These are phyloP conservation scores for Cystofilobasidium bisporidii DNA, from an alignment of 768 basidiomycete genomes.

Conservation along the genomic window DNA sequence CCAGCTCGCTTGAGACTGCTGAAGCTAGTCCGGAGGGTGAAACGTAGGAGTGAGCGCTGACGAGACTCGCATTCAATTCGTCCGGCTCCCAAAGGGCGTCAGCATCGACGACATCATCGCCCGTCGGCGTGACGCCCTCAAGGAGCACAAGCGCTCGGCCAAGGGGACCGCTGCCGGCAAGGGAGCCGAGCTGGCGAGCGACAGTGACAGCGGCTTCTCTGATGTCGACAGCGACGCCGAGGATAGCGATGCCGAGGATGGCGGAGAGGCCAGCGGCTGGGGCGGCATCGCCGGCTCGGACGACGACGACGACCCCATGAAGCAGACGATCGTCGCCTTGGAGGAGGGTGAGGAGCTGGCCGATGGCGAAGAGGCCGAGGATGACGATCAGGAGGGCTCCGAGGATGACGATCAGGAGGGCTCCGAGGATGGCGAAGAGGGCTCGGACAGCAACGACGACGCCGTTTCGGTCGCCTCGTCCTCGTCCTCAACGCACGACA, in stretches of 20 bases:
- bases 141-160: conserved; percentile 42
- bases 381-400: too few species aligned
- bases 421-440: conserved; percentile 25
- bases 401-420: conserved; percentile 26
- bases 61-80: too few species aligned
- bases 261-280: conserved; percentile 26
- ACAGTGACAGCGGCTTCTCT: conserved; percentile 29
- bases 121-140: conserved; percentile 40
- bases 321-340: conserved; percentile 30
- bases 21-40: too few species aligned
- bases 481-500: conserved; percentile 57
- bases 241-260: conserved; percentile 19
- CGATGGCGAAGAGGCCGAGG: conserved; percentile 37
- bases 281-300: conserved; percentile 31
- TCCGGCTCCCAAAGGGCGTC: conserved; percentile 52
- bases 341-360: conserved; percentile 35
- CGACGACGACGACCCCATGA: conserved; percentile 30
- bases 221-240: conserved; percentile 33
- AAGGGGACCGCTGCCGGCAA: conserved; percentile 33
- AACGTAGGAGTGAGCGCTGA: too few species aligned
- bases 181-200: conserved; percentile 27
- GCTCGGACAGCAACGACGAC: conserved; percentile 37
- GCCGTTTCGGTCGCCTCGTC: conserved; percentile 44
- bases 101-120: conserved; percentile 89
- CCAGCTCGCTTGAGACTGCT: too few species aligned